These are phyloP conservation scores for Echium plantagineum DNA, from an alignment of 257 asterid genomes.

Conservation along the genomic window DNA sequence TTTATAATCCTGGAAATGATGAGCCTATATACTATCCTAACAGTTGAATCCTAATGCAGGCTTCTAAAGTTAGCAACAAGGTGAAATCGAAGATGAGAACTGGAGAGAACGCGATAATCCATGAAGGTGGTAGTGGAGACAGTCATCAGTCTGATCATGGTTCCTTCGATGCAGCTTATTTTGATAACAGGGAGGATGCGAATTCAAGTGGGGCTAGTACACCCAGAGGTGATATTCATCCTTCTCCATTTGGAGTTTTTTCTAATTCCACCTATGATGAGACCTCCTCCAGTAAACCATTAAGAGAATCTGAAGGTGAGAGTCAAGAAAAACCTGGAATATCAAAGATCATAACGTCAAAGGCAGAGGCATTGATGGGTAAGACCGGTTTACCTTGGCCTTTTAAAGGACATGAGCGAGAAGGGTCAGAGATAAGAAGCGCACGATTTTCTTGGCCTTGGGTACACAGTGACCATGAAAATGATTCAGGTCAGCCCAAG, in stretches of 20 bases:
- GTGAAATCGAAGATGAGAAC: constrained; percentile 69
- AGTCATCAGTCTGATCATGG: constrained; percentile 57
- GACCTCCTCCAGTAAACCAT: constrained; percentile 27
- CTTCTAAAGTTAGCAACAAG: constrained; percentile 78
- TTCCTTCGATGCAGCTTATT: constrained; percentile 27
- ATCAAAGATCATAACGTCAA: constrained; percentile 55
- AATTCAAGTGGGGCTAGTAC: constrained; percentile 85
- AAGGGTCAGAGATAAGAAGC: constrained; percentile 46
- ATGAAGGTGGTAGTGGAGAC: constrained; percentile 62
- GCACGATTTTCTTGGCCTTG: constrained; percentile 64
- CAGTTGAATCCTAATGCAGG: constrained; percentile 33
- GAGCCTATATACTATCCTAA: constrained; percentile 20
- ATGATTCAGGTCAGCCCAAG: constrained; percentile 36
- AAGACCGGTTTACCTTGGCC: constrained; percentile 71
- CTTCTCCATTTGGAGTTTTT: constrained; percentile 61
- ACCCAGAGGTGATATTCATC: constrained; percentile 61
- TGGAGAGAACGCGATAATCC: constrained; percentile 34
- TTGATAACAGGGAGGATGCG: constrained; percentile 67
- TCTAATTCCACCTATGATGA: constrained; percentile 30
- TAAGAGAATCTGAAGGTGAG: constrained; percentile 63
- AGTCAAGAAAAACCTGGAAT: constrained; percentile 57
- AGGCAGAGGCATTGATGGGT: constrained; percentile 82
- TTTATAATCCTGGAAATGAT: constrained; percentile 4
- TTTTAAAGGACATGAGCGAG: constrained; percentile 66
- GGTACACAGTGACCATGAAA: constrained; percentile 53